Evolutionary conservation across 768 basidiomycete species (phyloP), one percentile per base, ranked within the genome.

Genomic region (Tricholoma saponaceum): DNA sequence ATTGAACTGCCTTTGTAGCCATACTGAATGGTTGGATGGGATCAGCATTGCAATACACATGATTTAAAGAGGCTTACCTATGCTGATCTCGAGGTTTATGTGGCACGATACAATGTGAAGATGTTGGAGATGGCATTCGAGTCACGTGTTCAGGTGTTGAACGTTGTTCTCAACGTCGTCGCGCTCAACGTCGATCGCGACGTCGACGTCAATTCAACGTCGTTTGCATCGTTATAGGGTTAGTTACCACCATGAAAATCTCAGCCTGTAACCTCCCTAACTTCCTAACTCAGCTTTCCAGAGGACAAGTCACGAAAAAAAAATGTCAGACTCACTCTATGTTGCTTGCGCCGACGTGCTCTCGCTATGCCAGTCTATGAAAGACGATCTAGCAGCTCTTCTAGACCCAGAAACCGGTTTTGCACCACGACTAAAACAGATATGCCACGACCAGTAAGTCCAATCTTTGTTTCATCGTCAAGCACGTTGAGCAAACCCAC

Each of bases 321-420:
- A 28, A 28, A 83, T 83, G 82, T 65, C 80, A 18, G 77, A 83
- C 16, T 67, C 74, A 7, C 76, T 90, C 10, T 90, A 84, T 64
- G 74, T 76, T n/a, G 78, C 83, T 8, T 89, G 80, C 64, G 89
- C 89, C 2, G 82, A 89, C 58, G 85, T 87, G 14, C 79, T 90
- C 9, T 73, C 80, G 0, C 63, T 83, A 35, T 83, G 79, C 59
- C 87, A 89, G 71, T 70, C 80, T 2, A 69, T 76, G 60, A 75
- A 78, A 55, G 76, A 79, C 52, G 85, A 90, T 68, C 72, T 90
- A 7, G 79, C 75, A 20, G 76, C 78, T 16, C 70, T 92, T 7
- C 76, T 91, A 6, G 78, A 90, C 58, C 86, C 87, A 20, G 78
- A 83, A 2, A 76, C 75, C 0, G 89, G 89, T 0, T 89, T 89